phyloP scores from a whole-genome alignment of 495 filamentous ascomycete species.

The Aspergillus baeticus region DNA sequence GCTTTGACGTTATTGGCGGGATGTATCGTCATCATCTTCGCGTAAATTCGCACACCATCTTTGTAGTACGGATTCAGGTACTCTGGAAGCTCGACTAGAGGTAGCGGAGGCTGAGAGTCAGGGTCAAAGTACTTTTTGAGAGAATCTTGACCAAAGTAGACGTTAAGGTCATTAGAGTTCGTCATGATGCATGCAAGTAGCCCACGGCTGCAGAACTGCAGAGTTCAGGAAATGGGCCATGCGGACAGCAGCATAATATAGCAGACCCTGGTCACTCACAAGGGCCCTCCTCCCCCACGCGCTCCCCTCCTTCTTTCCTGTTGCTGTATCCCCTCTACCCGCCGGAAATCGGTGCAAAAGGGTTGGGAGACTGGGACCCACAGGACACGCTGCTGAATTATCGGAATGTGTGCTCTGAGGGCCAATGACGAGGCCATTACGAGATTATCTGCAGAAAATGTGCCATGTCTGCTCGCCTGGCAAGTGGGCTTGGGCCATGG shows the following conservation, averaged over 20 bases:
- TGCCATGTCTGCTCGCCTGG: neutral
- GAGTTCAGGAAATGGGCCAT: neutral
- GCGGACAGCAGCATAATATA: neutral
- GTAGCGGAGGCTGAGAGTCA: constrained; percentile 53
- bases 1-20: constrained; percentile 65
- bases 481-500: neutral
- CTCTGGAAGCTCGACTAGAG: constrained; percentile 58
- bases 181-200: constrained; percentile 25
- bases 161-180: constrained; percentile 47
- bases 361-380: neutral
- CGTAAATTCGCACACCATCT: constrained; percentile 62
- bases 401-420: neutral
- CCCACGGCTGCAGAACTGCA: neutral
- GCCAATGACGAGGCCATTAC: neutral
- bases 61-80: constrained; percentile 53
- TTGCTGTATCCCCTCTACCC: neutral
- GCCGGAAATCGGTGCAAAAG: neutral
- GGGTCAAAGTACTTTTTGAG: constrained; percentile 59
- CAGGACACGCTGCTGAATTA: neutral
- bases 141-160: constrained; percentile 54
- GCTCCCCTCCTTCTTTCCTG: neutral
- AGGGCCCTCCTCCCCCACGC: neutral
- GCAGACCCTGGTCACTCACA: neutral
- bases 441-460: neutral
- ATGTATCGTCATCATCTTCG: constrained; percentile 63